phyloP scores from a whole-genome alignment of 768 basidiomycete species.

The Serendipita sp. region DNA sequence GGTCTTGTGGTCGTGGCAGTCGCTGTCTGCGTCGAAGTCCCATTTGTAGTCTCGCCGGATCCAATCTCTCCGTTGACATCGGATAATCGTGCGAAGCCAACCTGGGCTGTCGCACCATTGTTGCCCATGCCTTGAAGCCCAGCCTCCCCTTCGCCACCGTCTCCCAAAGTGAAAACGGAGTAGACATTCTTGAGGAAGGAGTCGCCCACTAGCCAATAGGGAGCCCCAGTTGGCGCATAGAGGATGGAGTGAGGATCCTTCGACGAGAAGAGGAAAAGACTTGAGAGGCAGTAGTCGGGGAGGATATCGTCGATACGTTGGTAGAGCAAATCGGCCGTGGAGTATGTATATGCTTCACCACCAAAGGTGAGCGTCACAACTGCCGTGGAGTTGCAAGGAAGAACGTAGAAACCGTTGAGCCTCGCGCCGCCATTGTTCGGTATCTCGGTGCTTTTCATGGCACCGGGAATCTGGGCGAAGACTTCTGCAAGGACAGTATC shows the following conservation, averaged over 20 bases:
- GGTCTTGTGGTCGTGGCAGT: not conserved
- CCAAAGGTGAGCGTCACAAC: conserved; percentile 12
- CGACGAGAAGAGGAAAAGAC: conserved; percentile 1
- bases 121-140: conserved; percentile 4
- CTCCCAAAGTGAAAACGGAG: conserved; percentile 10
- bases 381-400: conserved; percentile 6
- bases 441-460: conserved; percentile 7
- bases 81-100: not conserved
- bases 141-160: not conserved
- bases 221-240: not conserved
- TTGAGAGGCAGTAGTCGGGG: conserved; percentile 9
- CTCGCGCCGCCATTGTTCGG: not conserved
- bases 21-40: not conserved
- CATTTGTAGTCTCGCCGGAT: too few relatives aligned
- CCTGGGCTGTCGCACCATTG: not conserved
- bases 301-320: not conserved
- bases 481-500: not conserved
- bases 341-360: conserved; percentile 7
- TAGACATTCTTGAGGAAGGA: conserved; percentile 14
- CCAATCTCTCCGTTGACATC: not conserved
- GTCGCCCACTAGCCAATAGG: conserved; percentile 13
- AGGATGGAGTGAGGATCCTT: not conserved
- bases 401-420: conserved; percentile 9
- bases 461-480: conserved; percentile 7
- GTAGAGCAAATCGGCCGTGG: conserved; percentile 9